These are phyloP conservation scores for Teunomyces cretensis DNA, from an alignment of 805 yeast species.

Conservation along the genomic window DNA sequence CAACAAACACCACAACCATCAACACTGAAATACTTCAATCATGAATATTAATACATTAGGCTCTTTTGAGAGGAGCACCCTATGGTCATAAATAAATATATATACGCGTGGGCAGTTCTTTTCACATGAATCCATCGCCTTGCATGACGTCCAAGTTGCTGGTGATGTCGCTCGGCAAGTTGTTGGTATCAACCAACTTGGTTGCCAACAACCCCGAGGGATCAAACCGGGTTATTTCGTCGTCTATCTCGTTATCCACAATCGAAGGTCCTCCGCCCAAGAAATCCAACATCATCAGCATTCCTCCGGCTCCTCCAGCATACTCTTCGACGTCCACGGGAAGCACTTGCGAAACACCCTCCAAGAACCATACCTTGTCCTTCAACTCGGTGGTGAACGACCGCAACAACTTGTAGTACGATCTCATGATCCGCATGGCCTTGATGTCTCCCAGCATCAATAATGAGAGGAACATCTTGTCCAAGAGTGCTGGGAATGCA, in stretches of 20 bases:
- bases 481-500: slow-evolving; percentile 90
- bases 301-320: slow-evolving; percentile 83
- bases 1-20: too few species aligned
- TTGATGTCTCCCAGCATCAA: slow-evolving; percentile 81
- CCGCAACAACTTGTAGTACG: slow-evolving; percentile 78
- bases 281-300: slow-evolving; percentile 89
- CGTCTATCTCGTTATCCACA: slow-evolving; percentile 38
- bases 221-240: slow-evolving; percentile 41
- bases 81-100: not conserved
- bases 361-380: slow-evolving; percentile 89
- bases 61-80: not conserved
- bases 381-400: slow-evolving; percentile 84
- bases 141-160: slow-evolving; percentile 52
- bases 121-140: slow-evolving; percentile 40
- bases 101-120: not conserved
- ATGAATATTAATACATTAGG: not conserved
- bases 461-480: slow-evolving; percentile 71
- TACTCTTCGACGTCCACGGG: slow-evolving; percentile 92
- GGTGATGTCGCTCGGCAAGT: slow-evolving; percentile 56
- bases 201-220: slow-evolving; percentile 44
- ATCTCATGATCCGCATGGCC: slow-evolving; percentile 89
- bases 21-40: too few species aligned
- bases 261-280: slow-evolving; percentile 64
- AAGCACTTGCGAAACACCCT: slow-evolving; percentile 83
- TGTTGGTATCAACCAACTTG: slow-evolving; percentile 53